phyloP scores from a whole-genome alignment of 1,284 basidiomycete species.

The Malassezia brasiliensis region DNA sequence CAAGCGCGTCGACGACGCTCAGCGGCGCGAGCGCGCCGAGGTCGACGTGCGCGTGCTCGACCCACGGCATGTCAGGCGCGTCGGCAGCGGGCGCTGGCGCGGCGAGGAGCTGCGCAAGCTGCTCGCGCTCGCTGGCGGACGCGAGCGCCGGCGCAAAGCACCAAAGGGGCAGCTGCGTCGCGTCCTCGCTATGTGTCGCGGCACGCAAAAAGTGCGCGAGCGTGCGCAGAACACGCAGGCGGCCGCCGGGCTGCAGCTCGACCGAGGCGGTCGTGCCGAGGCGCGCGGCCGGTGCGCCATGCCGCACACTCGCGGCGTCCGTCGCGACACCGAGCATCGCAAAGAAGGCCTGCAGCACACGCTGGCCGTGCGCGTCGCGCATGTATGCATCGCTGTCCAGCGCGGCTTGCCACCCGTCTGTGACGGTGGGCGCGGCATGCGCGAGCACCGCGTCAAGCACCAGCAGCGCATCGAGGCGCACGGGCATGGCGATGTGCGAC shows the following conservation, averaged over 20 bases:
- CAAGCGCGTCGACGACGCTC: slow-evolving; percentile 1
- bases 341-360: slow-evolving; percentile 33
- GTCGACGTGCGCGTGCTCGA: not conserved
- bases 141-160: slow-evolving; percentile 33
- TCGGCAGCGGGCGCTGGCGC: not conserved
- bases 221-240: not conserved
- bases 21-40: not conserved
- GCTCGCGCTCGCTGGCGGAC: slow-evolving; percentile 27
- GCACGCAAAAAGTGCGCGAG: slow-evolving; percentile 5
- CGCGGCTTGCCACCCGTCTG: slow-evolving; percentile 26
- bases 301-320: slow-evolving; percentile 12
- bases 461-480: slow-evolving; percentile 76
- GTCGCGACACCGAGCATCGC: slow-evolving; percentile 34
- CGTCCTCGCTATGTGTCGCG: not conserved
- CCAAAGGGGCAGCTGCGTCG: slow-evolving; percentile 23
- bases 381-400: slow-evolving; percentile 15
- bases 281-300: not conserved
- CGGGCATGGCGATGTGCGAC: slow-evolving; percentile 87
- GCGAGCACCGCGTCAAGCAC: slow-evolving; percentile 71
- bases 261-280: slow-evolving; percentile 4
- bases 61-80: not conserved
- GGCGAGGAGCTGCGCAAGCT: slow-evolving; percentile 23
- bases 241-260: not conserved
- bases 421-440: slow-evolving; percentile 55
- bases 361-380: slow-evolving; percentile 26